Conservation (phyloP, 208 protist species). For the Acanthamoeba royreba region DNA sequence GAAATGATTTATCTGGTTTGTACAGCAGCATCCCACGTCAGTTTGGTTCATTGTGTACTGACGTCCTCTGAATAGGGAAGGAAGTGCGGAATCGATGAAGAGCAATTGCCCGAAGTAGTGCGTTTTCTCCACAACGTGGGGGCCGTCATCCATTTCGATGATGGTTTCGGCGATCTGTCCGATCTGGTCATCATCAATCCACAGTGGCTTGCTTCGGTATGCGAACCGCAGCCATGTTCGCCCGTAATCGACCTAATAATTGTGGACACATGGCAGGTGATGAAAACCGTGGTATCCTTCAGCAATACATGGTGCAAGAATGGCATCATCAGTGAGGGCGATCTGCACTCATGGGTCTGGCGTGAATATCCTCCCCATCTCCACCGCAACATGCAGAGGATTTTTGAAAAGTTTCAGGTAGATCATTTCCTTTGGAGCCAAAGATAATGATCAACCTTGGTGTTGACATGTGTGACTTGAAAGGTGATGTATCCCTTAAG, state of each 20-base stretch:
- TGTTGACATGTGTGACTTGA: too few species aligned
- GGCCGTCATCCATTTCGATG: background rate
- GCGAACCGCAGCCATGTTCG: too few species aligned
- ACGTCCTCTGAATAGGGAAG: background rate
- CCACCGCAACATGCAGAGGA: slow-evolving; percentile 3
- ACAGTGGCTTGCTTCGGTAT: background rate
- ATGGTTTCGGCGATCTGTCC: background rate
- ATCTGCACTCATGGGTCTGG: slow-evolving; percentile 9
- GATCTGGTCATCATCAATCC: slow-evolving; percentile 31
- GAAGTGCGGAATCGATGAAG: background rate
- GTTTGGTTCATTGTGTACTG: background rate
- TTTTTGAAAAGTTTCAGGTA: slow-evolving; percentile 29
- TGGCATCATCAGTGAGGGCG: slow-evolving; percentile 2
- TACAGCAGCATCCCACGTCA: background rate
- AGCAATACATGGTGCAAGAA: slow-evolving; percentile 41
- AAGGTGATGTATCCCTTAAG: background rate
- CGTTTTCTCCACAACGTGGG: slow-evolving; percentile 23
- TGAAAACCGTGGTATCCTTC: background rate
- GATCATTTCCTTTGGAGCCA: background rate
- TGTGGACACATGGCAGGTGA: too few species aligned
- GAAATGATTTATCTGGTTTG: background rate
- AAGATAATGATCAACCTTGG: too few species aligned
- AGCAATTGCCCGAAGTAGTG: background rate
- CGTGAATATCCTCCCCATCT: background rate
- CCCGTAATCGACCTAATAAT: too few species aligned